Percentiles rank a stretch among this genome's conserved stretches.
phyloP scores from a whole-genome alignment of 1,139 yeast genomes.

The Hansenula lynferdii region DNA sequence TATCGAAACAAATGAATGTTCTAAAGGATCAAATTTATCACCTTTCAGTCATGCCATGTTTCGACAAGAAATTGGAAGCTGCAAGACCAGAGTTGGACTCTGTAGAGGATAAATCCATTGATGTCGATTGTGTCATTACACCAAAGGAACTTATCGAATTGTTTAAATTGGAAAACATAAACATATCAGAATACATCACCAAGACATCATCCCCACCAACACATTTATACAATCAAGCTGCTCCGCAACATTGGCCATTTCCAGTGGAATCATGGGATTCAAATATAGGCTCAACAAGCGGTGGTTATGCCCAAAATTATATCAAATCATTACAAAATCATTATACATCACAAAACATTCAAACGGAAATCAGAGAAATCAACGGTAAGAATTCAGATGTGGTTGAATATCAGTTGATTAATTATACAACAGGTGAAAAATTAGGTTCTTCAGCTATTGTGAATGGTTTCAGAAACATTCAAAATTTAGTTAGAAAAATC shows the following conservation, averaged over 20 bases:
- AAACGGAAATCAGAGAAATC: constrained; percentile 20
- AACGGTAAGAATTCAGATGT: constrained; percentile 77
- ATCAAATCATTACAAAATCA: constrained; percentile 35
- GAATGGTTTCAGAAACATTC: constrained; percentile 92
- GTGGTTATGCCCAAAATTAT: constrained; percentile 78
- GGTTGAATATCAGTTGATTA: constrained; percentile 56
- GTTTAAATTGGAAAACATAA: constrained; percentile 46
- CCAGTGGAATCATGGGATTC: constrained; percentile 60
- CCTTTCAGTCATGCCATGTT: constrained; percentile 91
- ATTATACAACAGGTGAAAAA: constrained; percentile 26
- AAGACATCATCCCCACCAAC: constrained; percentile 14
- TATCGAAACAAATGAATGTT: constrained; percentile 36
- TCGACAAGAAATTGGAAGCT: constrained; percentile 93
- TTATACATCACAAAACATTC: constrained; percentile 17
- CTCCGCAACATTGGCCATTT: constrained; percentile 48
- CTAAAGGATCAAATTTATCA: constrained; percentile 55
- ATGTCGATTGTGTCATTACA: constrained; percentile 93
- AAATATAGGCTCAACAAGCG: constrained; percentile 79
- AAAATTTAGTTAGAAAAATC: constrained; percentile 81
- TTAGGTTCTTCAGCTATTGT: constrained; percentile 72
- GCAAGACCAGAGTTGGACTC: constrained; percentile 64
- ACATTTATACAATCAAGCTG: constrained; percentile 14
- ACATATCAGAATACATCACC: constrained; percentile 29
- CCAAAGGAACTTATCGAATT: constrained; percentile 81
- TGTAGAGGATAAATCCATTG: constrained; percentile 30